These are phyloP conservation scores for Colletotrichum eleusines DNA, from an alignment of 2,329 filamentous ascomycete species.

Conservation along the genomic window DNA sequence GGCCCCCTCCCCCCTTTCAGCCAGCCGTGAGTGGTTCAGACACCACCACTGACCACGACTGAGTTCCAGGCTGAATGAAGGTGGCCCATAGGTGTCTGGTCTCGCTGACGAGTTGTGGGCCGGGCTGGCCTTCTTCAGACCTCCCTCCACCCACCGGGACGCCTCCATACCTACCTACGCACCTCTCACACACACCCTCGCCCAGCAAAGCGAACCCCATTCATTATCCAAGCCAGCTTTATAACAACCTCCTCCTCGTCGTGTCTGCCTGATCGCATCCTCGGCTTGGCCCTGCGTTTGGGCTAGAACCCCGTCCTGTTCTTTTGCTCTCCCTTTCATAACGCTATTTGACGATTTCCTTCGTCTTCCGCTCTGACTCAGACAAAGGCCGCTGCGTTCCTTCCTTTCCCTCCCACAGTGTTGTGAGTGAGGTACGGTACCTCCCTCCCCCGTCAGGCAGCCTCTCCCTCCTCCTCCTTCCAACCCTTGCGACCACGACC, in stretches of 20 bases:
- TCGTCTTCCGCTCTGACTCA: conserved; percentile 35
- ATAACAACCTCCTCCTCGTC: conserved; percentile 1
- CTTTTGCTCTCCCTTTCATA: conserved; percentile 13
- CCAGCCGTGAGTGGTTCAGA: not conserved
- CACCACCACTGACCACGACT: conserved; percentile 1
- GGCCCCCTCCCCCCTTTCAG: conserved; percentile 3
- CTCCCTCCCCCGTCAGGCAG: conserved; percentile 24
- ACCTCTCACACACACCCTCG: conserved; percentile 17
- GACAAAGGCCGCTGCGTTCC: conserved; percentile 33
- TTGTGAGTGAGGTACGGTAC: not conserved
- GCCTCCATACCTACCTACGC: conserved; percentile 20
- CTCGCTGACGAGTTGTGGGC: conserved; percentile 1
- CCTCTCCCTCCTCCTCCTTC: conserved; percentile 33
- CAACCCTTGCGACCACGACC: conserved; percentile 34
- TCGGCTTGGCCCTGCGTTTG: conserved; percentile 16
- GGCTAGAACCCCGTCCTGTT: conserved; percentile 16
- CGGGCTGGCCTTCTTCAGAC: conserved; percentile 23
- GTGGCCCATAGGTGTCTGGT: conserved; percentile 9
- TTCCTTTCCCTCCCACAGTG: conserved; percentile 19
- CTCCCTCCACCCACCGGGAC: conserved; percentile 36
- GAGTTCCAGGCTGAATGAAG: conserved; percentile 3
- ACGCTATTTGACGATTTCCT: conserved; percentile 6
- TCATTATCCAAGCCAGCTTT: conserved; percentile 13
- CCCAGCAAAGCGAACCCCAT: conserved; percentile 12
- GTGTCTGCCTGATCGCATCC: conserved; percentile 34